These are phyloP conservation scores for Pythium guiyangense DNA, from an alignment of 352 stramenopile species.

Conservation along the genomic window DNA sequence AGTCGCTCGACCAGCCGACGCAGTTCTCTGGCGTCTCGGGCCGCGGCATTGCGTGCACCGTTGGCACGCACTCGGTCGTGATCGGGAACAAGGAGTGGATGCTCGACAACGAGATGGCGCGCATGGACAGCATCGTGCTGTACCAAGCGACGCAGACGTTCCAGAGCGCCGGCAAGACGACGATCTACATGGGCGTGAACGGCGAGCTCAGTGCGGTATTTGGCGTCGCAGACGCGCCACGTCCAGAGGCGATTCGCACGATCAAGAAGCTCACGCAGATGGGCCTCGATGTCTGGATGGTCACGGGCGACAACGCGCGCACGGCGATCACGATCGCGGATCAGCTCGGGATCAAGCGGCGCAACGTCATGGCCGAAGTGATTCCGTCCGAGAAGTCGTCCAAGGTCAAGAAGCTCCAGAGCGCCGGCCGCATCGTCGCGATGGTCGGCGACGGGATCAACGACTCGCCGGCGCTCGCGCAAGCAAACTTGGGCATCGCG, in stretches of 20 bases:
- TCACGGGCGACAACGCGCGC: conserved; percentile 97
- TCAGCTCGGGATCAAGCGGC: conserved; percentile 90
- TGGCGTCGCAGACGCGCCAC: conserved; percentile 82
- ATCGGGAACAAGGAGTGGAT: conserved; percentile 94
- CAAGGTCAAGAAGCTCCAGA: conserved; percentile 92
- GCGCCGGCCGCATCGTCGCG: conserved; percentile 82
- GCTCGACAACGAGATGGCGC: conserved; percentile 63
- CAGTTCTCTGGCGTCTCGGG: conserved; percentile 87
- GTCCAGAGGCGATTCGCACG: conserved; percentile 88
- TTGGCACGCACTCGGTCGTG: conserved; percentile 74
- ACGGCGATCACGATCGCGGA: conserved; percentile 93
- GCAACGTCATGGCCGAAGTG: conserved; percentile 94
- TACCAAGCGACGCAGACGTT: conserved; percentile 76
- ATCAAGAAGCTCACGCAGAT: conserved; percentile 90
- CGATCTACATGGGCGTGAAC: conserved; percentile 93
- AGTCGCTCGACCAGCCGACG: conserved; percentile 63
- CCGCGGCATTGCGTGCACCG: conserved; percentile 72
- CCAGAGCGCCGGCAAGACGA: conserved; percentile 91
- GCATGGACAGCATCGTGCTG: conserved; percentile 65
- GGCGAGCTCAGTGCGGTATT: conserved; percentile 73
- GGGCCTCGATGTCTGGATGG: conserved; percentile 96
- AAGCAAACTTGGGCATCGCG: conserved; percentile 97
- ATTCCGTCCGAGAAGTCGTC: conserved; percentile 94
- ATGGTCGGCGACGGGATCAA: conserved; percentile 99
- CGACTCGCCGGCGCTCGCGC: conserved; percentile 95